phyloP scores from a whole-genome alignment of 768 basidiomycete genomes.

The Mycena indigotica region DNA sequence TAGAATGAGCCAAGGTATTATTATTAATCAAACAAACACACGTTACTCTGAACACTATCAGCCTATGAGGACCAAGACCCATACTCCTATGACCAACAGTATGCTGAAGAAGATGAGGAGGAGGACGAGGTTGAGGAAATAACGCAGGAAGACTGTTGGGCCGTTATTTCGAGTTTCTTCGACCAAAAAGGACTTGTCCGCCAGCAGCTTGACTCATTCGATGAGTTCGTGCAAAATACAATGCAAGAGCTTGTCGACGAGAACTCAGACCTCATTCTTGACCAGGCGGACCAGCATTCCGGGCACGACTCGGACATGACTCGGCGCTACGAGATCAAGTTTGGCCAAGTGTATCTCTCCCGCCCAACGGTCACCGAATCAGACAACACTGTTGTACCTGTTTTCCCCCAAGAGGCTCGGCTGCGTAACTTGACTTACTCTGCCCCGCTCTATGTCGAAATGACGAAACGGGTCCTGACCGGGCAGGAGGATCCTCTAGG shows the following conservation, averaged over 20 bases:
- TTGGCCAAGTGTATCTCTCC: slow-evolving; percentile 96
- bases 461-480: slow-evolving; percentile 81
- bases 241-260: slow-evolving; percentile 99
- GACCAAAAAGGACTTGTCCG: slow-evolving; percentile 96
- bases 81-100: slow-evolving; percentile 63
- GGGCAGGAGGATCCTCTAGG: slow-evolving; percentile 83
- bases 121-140: slow-evolving; percentile 68
- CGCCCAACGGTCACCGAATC: slow-evolving; percentile 93
- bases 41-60: slow-evolving; percentile 9
- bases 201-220: slow-evolving; percentile 97
- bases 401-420: slow-evolving; percentile 97
- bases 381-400: slow-evolving; percentile 89
- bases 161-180: slow-evolving; percentile 95
- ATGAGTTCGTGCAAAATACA: slow-evolving; percentile 98
- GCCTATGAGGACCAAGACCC: slow-evolving; percentile 54
- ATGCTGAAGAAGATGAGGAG: slow-evolving; percentile 60
- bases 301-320: slow-evolving; percentile 80
- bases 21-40: slow-evolving; percentile 35
- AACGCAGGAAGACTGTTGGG: slow-evolving; percentile 93
- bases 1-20: slow-evolving; percentile 56
- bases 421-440: slow-evolving; percentile 95
- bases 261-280: slow-evolving; percentile 90
- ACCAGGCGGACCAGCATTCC: slow-evolving; percentile 95
- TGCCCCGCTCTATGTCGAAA: slow-evolving; percentile 92
- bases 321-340: slow-evolving; percentile 95